Evolutionary conservation across 805 yeast species (phyloP), one percentile per base, ranked within the genome.

Genomic region (Wickerhamiella nectarea): DNA sequence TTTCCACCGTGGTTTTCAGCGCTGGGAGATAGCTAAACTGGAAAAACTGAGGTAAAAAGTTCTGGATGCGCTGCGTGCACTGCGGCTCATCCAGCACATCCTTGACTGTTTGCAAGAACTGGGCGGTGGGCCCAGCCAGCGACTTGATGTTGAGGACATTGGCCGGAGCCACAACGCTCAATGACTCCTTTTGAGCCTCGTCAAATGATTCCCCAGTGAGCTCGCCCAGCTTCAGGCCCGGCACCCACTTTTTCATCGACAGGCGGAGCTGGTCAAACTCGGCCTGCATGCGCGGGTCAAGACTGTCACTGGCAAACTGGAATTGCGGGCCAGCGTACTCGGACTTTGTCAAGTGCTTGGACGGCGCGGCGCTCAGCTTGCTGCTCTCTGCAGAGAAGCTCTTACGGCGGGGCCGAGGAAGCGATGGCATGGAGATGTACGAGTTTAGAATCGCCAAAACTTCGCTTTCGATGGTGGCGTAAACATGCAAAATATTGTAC

Each of bases 111-210:
- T 50, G 72, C 36, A 94, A 83, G 56, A 97, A 87, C 45, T 87
- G 62, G 38, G 84, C 67, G 31, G 84, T 75, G 31, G 82, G 78
- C 46, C 81, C 94, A 39, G 84, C 60, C 12, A 86, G 71, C 4
- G 81, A 70, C 50, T 87, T 71, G 79, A 87, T 83, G 53, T 86
- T 84, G 60, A 80, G 76, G 12, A 85, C 70, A 54, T 76, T 76
- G 2, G 84, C 76, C 0, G 49, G 67, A 50, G 49, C 59, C 49
- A 19, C 56, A 2, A 51, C 51, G 12, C 45, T 46, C n/a, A 54
- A 38, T 34, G 48, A 46, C 36, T 53, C 52, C 21, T 47, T 43
- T 15, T 45, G 42, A 1, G 52, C 46, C 15, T 53, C 56, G 34
- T 51, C 56, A 3, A 67, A 50, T n/a, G n/a, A n/a, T 7, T 62